Conservation (phyloP, 2,329 filamentous ascomycete genomes). For the Colletotrichum viniferum region DNA sequence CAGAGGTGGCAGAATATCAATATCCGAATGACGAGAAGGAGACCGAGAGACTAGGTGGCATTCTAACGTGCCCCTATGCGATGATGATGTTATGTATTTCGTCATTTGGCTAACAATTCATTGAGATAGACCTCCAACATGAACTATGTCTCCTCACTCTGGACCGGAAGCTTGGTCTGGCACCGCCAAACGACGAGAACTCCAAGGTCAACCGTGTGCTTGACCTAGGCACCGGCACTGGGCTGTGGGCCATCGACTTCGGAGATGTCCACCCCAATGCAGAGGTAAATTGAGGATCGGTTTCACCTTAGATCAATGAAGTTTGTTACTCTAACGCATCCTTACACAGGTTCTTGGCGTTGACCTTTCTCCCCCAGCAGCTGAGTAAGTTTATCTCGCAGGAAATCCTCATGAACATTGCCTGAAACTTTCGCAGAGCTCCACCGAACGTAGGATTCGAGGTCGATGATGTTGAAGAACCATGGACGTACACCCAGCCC, state of each 20-base stretch:
- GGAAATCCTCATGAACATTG: neutral
- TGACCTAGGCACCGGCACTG: slow-evolving; percentile 53
- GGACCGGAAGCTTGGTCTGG: slow-evolving; percentile 26
- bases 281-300: slow-evolving; percentile 20
- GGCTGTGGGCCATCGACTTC: slow-evolving; percentile 49
- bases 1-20: neutral
- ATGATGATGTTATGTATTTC: neutral
- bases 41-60: neutral
- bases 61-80: neutral
- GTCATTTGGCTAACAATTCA: neutral
- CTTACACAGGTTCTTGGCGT: slow-evolving; percentile 36
- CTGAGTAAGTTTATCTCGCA: slow-evolving; percentile 27
- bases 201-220: slow-evolving; percentile 30
- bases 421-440: slow-evolving; percentile 32
- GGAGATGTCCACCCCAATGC: slow-evolving; percentile 26
- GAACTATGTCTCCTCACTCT: slow-evolving; percentile 29
- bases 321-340: neutral
- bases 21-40: neutral
- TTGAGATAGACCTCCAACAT: slow-evolving; percentile 29
- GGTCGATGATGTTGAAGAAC: slow-evolving; percentile 44
- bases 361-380: slow-evolving; percentile 47
- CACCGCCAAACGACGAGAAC: slow-evolving; percentile 12
- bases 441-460: slow-evolving; percentile 54
- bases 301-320: neutral
- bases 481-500: slow-evolving; percentile 38